Evolutionary conservation across 192 early-diverging fungal genomes (phyloP).

Genomic region (Coemansia sp.): DNA sequence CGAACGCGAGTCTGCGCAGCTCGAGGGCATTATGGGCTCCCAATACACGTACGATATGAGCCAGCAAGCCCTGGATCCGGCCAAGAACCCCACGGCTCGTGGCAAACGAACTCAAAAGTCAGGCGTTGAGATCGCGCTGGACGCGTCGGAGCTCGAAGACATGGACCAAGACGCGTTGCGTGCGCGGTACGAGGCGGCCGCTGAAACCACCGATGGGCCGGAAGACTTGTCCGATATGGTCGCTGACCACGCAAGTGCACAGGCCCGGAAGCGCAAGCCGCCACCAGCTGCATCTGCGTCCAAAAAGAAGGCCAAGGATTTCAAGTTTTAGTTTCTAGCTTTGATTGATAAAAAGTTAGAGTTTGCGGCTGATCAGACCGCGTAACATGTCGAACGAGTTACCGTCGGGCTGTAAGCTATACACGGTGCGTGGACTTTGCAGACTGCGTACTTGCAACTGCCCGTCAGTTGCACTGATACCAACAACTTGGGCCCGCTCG

Average conservation of each 20-base stretch:
- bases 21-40: slow-evolving; percentile 91
- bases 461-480: slow-evolving; percentile 73
- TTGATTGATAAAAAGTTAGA: neutral
- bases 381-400: slow-evolving; percentile 98
- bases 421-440: slow-evolving; percentile 55
- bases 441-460: slow-evolving; percentile 69
- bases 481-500: slow-evolving; percentile 66
- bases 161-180: slow-evolving; percentile 73
- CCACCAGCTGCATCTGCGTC: slow-evolving; percentile 51
- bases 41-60: slow-evolving; percentile 84
- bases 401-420: slow-evolving; percentile 91
- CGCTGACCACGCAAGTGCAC: slow-evolving; percentile 73
- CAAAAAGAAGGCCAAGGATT: slow-evolving; percentile 52
- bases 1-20: slow-evolving; percentile 65
- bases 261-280: slow-evolving; percentile 70
- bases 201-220: slow-evolving; percentile 27
- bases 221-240: slow-evolving; percentile 90
- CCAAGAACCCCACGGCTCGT: slow-evolving; percentile 33
- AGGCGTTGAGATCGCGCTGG: slow-evolving; percentile 80
- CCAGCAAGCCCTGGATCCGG: slow-evolving; percentile 46
- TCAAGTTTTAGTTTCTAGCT: slow-evolving; percentile 36
- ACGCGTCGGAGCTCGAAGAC: slow-evolving; percentile 86
- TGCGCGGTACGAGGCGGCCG: slow-evolving; percentile 68
- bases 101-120: slow-evolving; percentile 57
- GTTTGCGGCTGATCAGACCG: slow-evolving; percentile 77